Base-by-base conservation (phyloP, 1,139 yeast species). In the Geotrichum reessii region DNA sequence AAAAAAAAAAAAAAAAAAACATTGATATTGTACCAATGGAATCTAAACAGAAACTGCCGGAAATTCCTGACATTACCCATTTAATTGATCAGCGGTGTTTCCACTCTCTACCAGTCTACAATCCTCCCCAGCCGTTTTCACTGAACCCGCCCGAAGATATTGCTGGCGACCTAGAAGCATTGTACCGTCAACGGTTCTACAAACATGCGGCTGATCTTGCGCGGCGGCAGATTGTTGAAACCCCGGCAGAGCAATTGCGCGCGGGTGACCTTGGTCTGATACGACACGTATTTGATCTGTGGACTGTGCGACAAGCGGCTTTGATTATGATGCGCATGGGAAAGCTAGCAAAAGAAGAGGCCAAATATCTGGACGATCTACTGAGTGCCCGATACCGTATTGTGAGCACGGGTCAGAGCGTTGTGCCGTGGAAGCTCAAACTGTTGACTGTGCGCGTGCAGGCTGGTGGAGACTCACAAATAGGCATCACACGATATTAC, bases 341-440 rank as follows among this genome's bases (percentile, higher is more conserved):
- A 3, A 49, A 63, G 19, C 60, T 64, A 33, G 69, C 68, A 1
- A 56, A 66, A 12, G 69, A 66, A 22, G 71, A 68, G 52, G 62
- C 69, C 11, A 60, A 62, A 17, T 56, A 57, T 7, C 54, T 68
- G 8, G 70, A 68, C 21, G 70, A 68, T 44, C 58, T 67, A 27
- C 62, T 65, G 5, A 50, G 64, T 0, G 66, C 62, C 40, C 55
- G 59, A 22, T 68, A 64, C 52, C 56, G 71, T n/a, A 31, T 62
- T 5, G 59, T 62, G 9, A 63, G 63, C 37, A 52, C 57, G 3
- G 71, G 69, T n/a, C 63, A 62, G 12, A 63, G 66, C 28, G 56
- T 67, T 11, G 67, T 67, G 14, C 73, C 73, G 1, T 70, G 73
- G 73, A 63, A 65, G 3, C 58, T 70, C n/a, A 59, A 73, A 21